Percentiles rank a stretch among this genome's conserved stretches.
These are phyloP conservation scores for Arthrobotrys conoides DNA, from an alignment of 2,329 filamentous ascomycete species.

Conservation along the genomic window DNA sequence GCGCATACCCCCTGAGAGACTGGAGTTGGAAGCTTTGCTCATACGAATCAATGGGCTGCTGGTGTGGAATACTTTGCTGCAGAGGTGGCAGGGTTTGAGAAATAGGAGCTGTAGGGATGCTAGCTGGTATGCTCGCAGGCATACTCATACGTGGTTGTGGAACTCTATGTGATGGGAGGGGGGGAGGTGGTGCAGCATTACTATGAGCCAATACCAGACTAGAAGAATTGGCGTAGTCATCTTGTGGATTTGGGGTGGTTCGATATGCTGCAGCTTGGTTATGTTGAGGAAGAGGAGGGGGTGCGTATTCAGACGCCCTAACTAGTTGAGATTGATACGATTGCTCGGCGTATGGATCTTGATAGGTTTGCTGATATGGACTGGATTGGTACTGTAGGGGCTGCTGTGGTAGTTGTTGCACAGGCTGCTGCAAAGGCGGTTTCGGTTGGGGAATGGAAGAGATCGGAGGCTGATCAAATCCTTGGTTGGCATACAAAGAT, in stretches of 20 bases:
- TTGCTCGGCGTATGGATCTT: constrained; percentile 46
- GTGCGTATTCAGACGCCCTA: constrained; percentile 45
- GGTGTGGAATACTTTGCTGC: constrained; percentile 25
- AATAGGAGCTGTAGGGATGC: background rate
- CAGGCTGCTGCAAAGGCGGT: constrained; percentile 24
- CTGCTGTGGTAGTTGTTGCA: constrained; percentile 23
- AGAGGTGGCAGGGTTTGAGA: constrained; percentile 27
- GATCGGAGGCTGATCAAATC: constrained; percentile 43
- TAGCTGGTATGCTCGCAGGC: constrained; percentile 25
- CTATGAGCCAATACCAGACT: constrained; percentile 25
- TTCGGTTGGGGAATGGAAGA: constrained; percentile 17
- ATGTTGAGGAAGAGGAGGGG: constrained; percentile 47
- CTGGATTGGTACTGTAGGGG: constrained; percentile 27
- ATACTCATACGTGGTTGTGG: constrained; percentile 48
- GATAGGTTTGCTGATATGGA: constrained; percentile 42
- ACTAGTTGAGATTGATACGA: constrained; percentile 48
- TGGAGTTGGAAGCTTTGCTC: constrained; percentile 52
- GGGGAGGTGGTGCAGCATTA: constrained; percentile 36
- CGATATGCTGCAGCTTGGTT: constrained; percentile 35
- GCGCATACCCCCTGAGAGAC: constrained; percentile 48
- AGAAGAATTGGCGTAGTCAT: constrained; percentile 42
- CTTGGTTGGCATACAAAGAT: constrained; percentile 25
- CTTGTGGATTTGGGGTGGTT: constrained; percentile 28
- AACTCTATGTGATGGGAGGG: constrained; percentile 43
- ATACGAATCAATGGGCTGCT: constrained; percentile 45